Evolutionary conservation across 306 rosid genomes (phyloP).

Genomic region (Alnus rubra): DNA sequence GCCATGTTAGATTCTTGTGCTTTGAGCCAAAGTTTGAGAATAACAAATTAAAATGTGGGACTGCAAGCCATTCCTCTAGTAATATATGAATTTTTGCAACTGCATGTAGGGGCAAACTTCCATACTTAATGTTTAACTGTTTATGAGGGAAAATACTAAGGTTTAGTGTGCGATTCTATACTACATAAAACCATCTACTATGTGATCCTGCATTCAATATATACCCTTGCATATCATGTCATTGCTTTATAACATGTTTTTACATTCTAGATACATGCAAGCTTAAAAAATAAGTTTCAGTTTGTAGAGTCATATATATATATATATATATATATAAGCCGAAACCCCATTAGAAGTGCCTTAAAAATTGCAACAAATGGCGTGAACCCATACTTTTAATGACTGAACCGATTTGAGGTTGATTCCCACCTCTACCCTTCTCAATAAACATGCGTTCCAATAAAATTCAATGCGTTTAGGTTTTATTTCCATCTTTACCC

Average conservation of each 20-base stretch:
- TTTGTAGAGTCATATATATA: too few species aligned
- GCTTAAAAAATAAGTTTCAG: neutral
- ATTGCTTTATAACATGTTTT: neutral
- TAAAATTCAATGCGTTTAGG: too few species aligned
- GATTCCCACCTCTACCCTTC: too few species aligned
- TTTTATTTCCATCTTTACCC: too few species aligned
- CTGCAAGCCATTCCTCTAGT: neutral
- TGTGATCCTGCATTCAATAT: neutral
- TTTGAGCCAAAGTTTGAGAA: neutral
- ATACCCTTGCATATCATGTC: neutral
- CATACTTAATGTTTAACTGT: neutral
- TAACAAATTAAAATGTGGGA: neutral
- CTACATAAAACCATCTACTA: neutral
- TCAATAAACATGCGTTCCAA: too few species aligned
- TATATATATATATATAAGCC: too few species aligned
- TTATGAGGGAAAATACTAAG: neutral
- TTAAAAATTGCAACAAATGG: too few species aligned
- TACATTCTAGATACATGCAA: neutral
- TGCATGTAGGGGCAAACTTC: neutral
- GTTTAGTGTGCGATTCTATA: neutral
- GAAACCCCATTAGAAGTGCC: too few species aligned
- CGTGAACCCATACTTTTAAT: too few species aligned
- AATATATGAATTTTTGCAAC: too few species aligned
- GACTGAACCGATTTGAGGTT: too few species aligned
- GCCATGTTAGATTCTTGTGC: neutral